phyloP scores from a whole-genome alignment of 1,284 basidiomycete species.

The Naganishia liquefaciens region DNA sequence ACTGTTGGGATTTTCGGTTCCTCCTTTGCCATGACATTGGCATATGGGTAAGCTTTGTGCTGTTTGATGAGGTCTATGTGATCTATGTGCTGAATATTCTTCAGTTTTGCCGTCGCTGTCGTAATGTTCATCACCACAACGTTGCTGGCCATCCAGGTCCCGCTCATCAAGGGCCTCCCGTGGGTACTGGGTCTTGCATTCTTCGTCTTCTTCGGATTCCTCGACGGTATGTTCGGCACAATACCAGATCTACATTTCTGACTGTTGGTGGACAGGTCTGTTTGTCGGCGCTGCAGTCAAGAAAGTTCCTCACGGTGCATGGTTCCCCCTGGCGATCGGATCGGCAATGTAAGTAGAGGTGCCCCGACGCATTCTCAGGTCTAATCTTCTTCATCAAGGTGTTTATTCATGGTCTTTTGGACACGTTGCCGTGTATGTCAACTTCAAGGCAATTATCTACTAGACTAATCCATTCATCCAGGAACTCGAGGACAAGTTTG shows the following conservation, averaged over 20 bases:
- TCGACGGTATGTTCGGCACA: constrained; percentile 55
- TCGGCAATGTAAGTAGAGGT: constrained; percentile 54
- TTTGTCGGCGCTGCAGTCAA: constrained; percentile 66
- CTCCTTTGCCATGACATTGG: constrained; percentile 59
- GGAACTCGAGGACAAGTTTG: constrained; percentile 64
- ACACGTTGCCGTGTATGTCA: constrained; percentile 61
- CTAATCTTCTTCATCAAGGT: constrained; percentile 40
- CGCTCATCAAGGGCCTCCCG: constrained; percentile 60
- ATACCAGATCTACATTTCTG: not conserved
- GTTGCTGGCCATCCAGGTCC: constrained; percentile 63
- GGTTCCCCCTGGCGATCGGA: constrained; percentile 65
- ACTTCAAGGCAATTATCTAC: not conserved
- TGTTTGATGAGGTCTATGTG: not conserved
- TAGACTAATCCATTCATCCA: constrained; percentile 36
- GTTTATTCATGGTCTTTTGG: constrained; percentile 62
- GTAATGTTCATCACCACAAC: constrained; percentile 65
- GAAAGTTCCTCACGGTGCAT: constrained; percentile 65
- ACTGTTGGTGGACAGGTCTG: constrained; percentile 43
- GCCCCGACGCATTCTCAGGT: not conserved
- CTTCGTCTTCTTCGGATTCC: constrained; percentile 63
- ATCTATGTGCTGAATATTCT: not conserved
- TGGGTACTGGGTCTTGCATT: constrained; percentile 57
- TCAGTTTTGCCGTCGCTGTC: constrained; percentile 64
- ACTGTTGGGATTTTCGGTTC: constrained; percentile 64
- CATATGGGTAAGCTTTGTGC: constrained; percentile 54